These are phyloP conservation scores for Teratosphaeria viscida DNA, from an alignment of 2,329 filamentous ascomycete species.

Conservation along the genomic window DNA sequence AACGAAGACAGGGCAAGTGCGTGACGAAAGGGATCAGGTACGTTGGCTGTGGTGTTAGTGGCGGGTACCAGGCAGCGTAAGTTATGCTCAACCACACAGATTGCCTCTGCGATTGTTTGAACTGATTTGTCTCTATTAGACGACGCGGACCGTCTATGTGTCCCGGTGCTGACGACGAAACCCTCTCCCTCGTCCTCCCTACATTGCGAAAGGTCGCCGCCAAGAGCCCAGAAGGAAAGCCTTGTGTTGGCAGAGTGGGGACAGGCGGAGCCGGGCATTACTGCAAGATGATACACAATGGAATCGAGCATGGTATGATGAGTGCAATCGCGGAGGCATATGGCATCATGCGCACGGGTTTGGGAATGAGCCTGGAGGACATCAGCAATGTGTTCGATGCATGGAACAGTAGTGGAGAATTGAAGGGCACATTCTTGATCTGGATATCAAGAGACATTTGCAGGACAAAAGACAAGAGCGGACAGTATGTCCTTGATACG, in stretches of 20 bases:
- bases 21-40: conserved; percentile 47
- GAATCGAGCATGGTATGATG: conserved; percentile 65
- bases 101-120: background rate
- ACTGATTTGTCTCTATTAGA: conserved; percentile 3
- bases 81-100: conserved; percentile 1
- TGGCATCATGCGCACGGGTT: conserved; percentile 49
- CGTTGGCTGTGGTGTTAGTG: conserved; percentile 58
- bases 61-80: conserved; percentile 56
- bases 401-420: conserved; percentile 51
- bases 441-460: conserved; percentile 54
- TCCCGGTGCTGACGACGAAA: conserved; percentile 50
- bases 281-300: conserved; percentile 68
- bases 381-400: conserved; percentile 48
- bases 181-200: conserved; percentile 49
- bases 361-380: conserved; percentile 50
- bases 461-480: conserved; percentile 36
- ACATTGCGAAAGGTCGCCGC: conserved; percentile 52
- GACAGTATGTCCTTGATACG: conserved; percentile 45
- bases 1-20: conserved; percentile 48
- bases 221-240: conserved; percentile 47
- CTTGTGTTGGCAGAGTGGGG: conserved; percentile 52
- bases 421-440: conserved; percentile 52
- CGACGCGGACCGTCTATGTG: conserved; percentile 57
- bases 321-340: conserved; percentile 52
- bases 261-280: conserved; percentile 57